Evolutionary conservation across 202 grass and related monocot genomes (phyloP), one percentile per base, ranked within the genome.

Genomic region (Setaria italica): DNA sequence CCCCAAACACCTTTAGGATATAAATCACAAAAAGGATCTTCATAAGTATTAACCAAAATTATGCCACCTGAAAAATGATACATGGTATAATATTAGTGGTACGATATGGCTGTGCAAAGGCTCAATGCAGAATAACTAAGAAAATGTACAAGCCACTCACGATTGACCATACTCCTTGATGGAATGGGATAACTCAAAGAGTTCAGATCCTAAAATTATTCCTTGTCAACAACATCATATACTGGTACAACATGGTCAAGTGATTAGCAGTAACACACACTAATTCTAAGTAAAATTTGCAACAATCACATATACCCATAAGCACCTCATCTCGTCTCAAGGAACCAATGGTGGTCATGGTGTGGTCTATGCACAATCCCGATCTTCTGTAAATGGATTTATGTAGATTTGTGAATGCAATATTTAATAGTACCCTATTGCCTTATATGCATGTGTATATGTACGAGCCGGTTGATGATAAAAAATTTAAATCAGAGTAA

Each of bases 1-100:
- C 45, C 9, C 60, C 43, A 79, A 14, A 49, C 76, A 79, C 42
- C 76, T 79, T 79, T 6, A 35, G 29, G 43, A 12, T 14, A 50
- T 35, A 62, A 4, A 19, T 64, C 57, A 19, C 76, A 58, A 29
- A 78, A 78, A 64, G 58, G 2, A 25, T 63, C 15, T 78, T 78
- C 76, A 64, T 45, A 78, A n/a, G 60, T 65, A 65, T 35, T 34
- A 50, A 11, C 25, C 60, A 79, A 66, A 34, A 19, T 20, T 25
- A 66, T 50, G 6, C 42, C 76, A 79, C 63, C 76, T 79, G 15
- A 16, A 49, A 43, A 43, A 43, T 43, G 2, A 57, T 19, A 57
- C 54, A 57, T 57, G 54, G 54, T 57, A 57, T 57, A 57, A 57
- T n/a, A 16, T 7, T 57, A 57, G 17, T 57, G 54, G 17, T 57